A percentile compares a stretch with the other conserved stretches of the same genome.
These are phyloP conservation scores for Nothophoma quercina DNA, from an alignment of 2,329 filamentous ascomycete genomes.

Conservation along the genomic window DNA sequence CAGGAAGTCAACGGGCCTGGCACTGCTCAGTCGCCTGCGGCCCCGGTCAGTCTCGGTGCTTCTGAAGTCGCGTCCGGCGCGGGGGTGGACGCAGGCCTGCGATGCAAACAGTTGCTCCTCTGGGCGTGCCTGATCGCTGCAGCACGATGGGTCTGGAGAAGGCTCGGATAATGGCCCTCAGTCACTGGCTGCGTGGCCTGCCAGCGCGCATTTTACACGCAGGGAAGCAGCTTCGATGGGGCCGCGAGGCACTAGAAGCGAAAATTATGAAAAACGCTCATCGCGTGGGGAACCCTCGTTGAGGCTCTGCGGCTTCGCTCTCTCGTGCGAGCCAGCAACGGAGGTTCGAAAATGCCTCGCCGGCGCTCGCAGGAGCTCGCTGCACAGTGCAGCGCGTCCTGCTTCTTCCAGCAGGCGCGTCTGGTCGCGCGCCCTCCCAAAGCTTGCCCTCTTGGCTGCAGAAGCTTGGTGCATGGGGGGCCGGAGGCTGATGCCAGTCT, in stretches of 20 bases:
- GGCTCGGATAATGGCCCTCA: slow-evolving; percentile 8
- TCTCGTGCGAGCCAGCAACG: slow-evolving; percentile 19
- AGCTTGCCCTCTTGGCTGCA: slow-evolving; percentile 22
- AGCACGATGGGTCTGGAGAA: slow-evolving; percentile 17
- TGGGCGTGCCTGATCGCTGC: slow-evolving; percentile 18
- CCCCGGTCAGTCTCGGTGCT: slow-evolving; percentile 20
- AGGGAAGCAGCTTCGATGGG: slow-evolving; percentile 16
- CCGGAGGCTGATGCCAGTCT: slow-evolving; percentile 16
- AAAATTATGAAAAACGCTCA: slow-evolving; percentile 20
- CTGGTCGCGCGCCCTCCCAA: slow-evolving; percentile 26
- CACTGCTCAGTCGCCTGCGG: slow-evolving; percentile 13
- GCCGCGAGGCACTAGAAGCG: slow-evolving; percentile 15
- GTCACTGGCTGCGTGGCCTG: slow-evolving; percentile 2
- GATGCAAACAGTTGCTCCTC: slow-evolving; percentile 21
- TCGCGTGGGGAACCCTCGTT: slow-evolving; percentile 22
- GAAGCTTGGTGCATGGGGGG: slow-evolving; percentile 29
- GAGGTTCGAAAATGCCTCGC: slow-evolving; percentile 22
- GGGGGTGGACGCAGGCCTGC: slow-evolving; percentile 22
- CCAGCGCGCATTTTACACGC: slow-evolving; percentile 1
- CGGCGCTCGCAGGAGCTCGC: background rate
- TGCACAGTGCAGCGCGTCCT: slow-evolving; percentile 17
- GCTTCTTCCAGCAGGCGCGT: no score
- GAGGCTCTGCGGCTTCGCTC: slow-evolving; percentile 20
- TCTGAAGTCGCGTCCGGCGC: slow-evolving; percentile 16
- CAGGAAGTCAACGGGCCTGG: background rate